Evolutionary conservation across 1,139 yeast species (phyloP), one percentile per base, ranked within the genome.

Genomic region (Dujonia santamariae): DNA sequence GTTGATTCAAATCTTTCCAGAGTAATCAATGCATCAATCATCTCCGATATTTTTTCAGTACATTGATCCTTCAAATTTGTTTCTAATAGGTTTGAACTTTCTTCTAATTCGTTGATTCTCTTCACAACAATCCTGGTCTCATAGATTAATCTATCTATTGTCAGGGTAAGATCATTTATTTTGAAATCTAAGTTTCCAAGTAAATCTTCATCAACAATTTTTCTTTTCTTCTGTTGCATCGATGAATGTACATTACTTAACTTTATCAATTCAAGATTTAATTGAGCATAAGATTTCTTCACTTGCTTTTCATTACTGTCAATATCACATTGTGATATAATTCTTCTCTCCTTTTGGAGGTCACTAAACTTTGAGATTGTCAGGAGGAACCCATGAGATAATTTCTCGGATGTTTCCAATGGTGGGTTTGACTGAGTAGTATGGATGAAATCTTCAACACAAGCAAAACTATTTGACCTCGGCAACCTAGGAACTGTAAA

Each of bases 51-150:
- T 39, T 61, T 63, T 9, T 40, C 36, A 28, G 50, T 42, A 31
- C 61, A 54, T 33, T 64, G 62, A 16, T 55, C 56, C 32, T 55
- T 48, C 26, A 66, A 43, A 39, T 59, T 61, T 24, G 74, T 56
- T 35, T 75, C 71, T 41, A 84, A 71, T 36, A 66, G 53, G 38
- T 44, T 63, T 45, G 67, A 54, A 37, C 82, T 76, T 26, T 84
- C 87, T 45, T 86, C 95, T 18, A 88, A 80, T 51, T 92, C 97
- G 37, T 80, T 76, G 37, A 90, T 74, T 47, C 92, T 78, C 36
- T 81, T 79, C 27, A 73, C 73, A 16, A 92, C 68, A 34, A 86
- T 71, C 37, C 95, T 63, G 18, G 87, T 71, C 51, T 92, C 96
- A 54, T 90, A 92, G 37, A 80, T 75, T 38, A 92, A 63, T 42